Evolutionary conservation across 2,329 filamentous ascomycete genomes (phyloP).

Genomic region (Colletotrichum filicis): DNA sequence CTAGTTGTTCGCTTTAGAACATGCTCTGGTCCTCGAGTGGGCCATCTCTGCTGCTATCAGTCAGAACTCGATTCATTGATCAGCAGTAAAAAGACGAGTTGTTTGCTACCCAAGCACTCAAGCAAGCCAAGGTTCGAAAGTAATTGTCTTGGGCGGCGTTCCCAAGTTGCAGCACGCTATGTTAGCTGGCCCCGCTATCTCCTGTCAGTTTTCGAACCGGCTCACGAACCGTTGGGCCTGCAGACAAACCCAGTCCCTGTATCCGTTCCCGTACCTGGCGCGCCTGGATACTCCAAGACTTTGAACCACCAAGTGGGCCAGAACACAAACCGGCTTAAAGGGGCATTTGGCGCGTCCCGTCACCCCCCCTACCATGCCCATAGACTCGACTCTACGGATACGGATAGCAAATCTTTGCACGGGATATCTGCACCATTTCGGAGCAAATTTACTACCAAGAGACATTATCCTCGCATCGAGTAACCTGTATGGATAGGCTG

Average conservation of each 20-base stretch:
- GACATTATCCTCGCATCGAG: background rate
- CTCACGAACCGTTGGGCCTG: slow-evolving; percentile 29
- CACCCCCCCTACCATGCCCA: background rate
- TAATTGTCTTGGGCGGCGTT: background rate
- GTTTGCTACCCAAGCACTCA: slow-evolving; percentile 5
- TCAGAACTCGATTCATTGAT: background rate
- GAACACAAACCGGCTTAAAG: background rate
- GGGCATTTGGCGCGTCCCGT: slow-evolving; percentile 18
- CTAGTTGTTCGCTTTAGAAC: slow-evolving; percentile 19
- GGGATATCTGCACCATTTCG: no score
- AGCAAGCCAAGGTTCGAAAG: background rate
- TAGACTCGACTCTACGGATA: no score
- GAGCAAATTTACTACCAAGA: background rate
- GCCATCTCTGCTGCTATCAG: slow-evolving; percentile 5
- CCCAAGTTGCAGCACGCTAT: slow-evolving; percentile 16
- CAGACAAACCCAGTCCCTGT: slow-evolving; percentile 1
- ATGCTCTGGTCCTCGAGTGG: slow-evolving; percentile 12
- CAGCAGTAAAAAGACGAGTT: background rate
- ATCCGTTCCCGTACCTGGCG: background rate
- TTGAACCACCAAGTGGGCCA: slow-evolving; percentile 2
- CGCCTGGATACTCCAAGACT: background rate
- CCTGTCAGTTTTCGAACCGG: slow-evolving; percentile 34
- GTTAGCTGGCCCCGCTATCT: slow-evolving; percentile 21
- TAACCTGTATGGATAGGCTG: no score
- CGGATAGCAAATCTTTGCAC: no score